Conservation (phyloP, 2,329 filamentous ascomycete species). For the Pseudopyricularia javanii region DNA sequence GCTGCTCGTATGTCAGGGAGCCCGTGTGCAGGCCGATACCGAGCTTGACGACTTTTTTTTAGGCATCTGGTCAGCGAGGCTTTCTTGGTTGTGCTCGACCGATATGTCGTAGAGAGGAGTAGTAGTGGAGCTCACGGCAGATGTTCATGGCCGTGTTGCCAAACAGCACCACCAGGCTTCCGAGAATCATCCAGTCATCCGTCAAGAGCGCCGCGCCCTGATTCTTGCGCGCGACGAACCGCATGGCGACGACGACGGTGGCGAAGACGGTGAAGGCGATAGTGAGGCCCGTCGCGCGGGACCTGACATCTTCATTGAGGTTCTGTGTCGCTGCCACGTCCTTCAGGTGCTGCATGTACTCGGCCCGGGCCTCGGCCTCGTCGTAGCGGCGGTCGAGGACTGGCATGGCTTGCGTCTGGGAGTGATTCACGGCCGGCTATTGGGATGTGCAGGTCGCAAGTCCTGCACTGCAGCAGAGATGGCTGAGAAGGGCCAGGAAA, state of each 20-base stretch:
- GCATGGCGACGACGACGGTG: background rate
- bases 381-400: background rate
- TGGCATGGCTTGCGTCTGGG: background rate
- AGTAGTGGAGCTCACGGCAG: background rate
- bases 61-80: background rate
- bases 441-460: background rate
- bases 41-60: background rate
- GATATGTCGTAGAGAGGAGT: too few species aligned
- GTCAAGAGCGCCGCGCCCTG: background rate
- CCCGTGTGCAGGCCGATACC: background rate
- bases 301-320: background rate
- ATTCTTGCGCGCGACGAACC: background rate
- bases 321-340: background rate
- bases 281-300: background rate
- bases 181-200: constrained; percentile 3
- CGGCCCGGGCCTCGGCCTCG: background rate
- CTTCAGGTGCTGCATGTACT: background rate
- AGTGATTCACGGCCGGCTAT: background rate
- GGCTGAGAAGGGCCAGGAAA: background rate
- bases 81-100: too few species aligned
- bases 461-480: background rate
- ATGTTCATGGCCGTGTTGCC: background rate
- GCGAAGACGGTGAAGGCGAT: constrained; percentile 3
- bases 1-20: background rate
- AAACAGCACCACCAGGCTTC: background rate